Conservation (phyloP, 495 filamentous ascomycete genomes). For the Neurospora sp. region DNA sequence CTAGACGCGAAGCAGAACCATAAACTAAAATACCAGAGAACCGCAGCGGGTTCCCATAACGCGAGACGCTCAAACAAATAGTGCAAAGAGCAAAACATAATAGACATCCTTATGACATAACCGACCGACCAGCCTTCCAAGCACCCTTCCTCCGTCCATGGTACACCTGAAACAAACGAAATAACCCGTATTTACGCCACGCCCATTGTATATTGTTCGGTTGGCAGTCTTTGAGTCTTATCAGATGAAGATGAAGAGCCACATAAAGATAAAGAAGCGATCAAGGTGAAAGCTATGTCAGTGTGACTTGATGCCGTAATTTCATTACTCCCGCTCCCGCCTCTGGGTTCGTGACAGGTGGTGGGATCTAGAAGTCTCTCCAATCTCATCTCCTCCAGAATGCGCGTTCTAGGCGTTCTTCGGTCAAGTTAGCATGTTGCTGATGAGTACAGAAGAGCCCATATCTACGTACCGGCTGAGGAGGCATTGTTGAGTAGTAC, state of each 20-base stretch:
- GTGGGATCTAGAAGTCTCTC: neutral
- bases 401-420: constrained; percentile 18
- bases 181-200: neutral
- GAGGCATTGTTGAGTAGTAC: constrained; percentile 76
- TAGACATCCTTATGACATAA: neutral
- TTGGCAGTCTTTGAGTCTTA: neutral
- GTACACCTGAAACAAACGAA: neutral
- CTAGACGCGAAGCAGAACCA: neutral
- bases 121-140: neutral
- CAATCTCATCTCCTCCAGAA: neutral
- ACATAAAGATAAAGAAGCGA: neutral
- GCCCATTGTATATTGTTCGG: neutral
- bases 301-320: neutral
- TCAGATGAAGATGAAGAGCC: neutral
- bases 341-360: neutral
- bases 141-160: neutral
- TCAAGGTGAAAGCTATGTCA: neutral
- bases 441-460: neutral
- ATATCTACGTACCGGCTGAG: constrained; percentile 61
- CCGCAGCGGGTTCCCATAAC: neutral
- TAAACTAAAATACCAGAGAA: neutral
- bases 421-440: constrained; percentile 4
- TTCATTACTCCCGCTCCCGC: neutral
- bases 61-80: neutral
- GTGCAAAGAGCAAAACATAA: neutral